A percentile compares a stretch with the other conserved stretches of the same genome.
These are phyloP conservation scores for Dioscorea cayenensis DNA, from an alignment of 116 monocot genomes.

Conservation along the genomic window DNA sequence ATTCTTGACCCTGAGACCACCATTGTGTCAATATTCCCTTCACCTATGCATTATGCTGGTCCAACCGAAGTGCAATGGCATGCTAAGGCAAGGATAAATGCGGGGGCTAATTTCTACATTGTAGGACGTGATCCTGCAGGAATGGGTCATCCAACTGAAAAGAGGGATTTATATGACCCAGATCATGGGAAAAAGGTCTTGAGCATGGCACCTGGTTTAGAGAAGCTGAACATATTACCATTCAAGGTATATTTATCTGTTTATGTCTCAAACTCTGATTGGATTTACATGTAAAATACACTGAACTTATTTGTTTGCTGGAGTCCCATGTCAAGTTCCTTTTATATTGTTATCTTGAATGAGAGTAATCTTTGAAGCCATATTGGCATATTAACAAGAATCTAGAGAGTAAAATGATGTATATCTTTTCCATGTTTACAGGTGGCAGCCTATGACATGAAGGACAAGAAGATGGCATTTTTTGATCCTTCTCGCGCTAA, in stretches of 20 bases:
- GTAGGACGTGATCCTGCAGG: slow-evolving; percentile 99
- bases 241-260: slow-evolving; percentile 55
- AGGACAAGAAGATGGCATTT: slow-evolving; percentile 86
- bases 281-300: not conserved
- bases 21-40: slow-evolving; percentile 89
- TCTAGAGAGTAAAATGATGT: not conserved
- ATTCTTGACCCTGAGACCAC: slow-evolving; percentile 93
- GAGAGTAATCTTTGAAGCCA: not conserved
- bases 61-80: slow-evolving; percentile 99
- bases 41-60: slow-evolving; percentile 99
- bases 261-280: too few species aligned
- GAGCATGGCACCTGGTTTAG: slow-evolving; percentile 93
- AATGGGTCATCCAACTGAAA: slow-evolving; percentile 91
- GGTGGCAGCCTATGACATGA: slow-evolving; percentile 93
- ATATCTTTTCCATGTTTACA: slow-evolving; percentile 6
- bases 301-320: not conserved
- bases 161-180: slow-evolving; percentile 90
- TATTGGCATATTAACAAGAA: not conserved
- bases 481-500: slow-evolving; percentile 88
- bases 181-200: slow-evolving; percentile 99
- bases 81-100: slow-evolving; percentile 93
- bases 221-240: slow-evolving; percentile 91
- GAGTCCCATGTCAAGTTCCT: not conserved
- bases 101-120: slow-evolving; percentile 98
- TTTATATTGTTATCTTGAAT: not conserved